These are phyloP conservation scores for Chiua sp. DNA, from an alignment of 1,284 basidiomycete genomes.

Conservation along the genomic window DNA sequence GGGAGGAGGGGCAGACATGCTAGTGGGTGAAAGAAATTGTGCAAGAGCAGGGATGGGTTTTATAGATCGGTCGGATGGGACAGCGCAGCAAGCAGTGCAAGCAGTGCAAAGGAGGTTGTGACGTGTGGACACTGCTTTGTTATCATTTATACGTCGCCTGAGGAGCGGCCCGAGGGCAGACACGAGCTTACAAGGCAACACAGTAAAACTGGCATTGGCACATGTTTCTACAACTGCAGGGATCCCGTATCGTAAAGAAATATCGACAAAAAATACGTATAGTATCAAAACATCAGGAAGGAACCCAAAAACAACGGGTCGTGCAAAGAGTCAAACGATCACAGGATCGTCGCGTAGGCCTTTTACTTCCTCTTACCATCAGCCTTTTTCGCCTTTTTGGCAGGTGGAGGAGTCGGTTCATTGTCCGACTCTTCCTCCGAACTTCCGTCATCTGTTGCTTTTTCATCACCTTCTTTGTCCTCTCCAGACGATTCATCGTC, in stretches of 20 bases:
- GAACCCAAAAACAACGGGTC: slow-evolving; percentile 8
- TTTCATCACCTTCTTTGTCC: slow-evolving; percentile 36
- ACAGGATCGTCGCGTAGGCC: slow-evolving; percentile 2
- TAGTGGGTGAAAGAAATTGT: slow-evolving; percentile 17
- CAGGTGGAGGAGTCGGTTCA: slow-evolving; percentile 37
- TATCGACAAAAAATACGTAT: slow-evolving; percentile 39
- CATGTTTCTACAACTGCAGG: slow-evolving; percentile 4
- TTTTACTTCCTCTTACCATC: slow-evolving; percentile 38
- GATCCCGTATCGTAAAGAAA: slow-evolving; percentile 30
- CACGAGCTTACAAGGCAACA: slow-evolving; percentile 17
- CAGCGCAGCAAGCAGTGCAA: slow-evolving; percentile 25
- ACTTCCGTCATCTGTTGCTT: slow-evolving; percentile 39
- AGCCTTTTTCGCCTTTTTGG: slow-evolving; percentile 41
- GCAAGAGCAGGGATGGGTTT: slow-evolving; percentile 25
- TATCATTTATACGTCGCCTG: slow-evolving; percentile 35
- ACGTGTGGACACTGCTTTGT: slow-evolving; percentile 41
- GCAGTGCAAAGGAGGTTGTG: slow-evolving; percentile 21
- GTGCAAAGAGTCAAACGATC: slow-evolving; percentile 11
- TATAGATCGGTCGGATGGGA: slow-evolving; percentile 26
- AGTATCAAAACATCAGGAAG: slow-evolving; percentile 26
- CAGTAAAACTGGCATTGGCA: slow-evolving; percentile 3
- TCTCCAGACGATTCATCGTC: slow-evolving; percentile 26
- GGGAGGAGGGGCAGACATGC: slow-evolving; percentile 51
- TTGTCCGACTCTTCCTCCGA: slow-evolving; percentile 23
- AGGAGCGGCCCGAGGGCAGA: slow-evolving; percentile 23